Percentiles rank a stretch among this genome's conserved stretches.
phyloP scores from a whole-genome alignment of 148 eudicot species.

The Cornus controversa region DNA sequence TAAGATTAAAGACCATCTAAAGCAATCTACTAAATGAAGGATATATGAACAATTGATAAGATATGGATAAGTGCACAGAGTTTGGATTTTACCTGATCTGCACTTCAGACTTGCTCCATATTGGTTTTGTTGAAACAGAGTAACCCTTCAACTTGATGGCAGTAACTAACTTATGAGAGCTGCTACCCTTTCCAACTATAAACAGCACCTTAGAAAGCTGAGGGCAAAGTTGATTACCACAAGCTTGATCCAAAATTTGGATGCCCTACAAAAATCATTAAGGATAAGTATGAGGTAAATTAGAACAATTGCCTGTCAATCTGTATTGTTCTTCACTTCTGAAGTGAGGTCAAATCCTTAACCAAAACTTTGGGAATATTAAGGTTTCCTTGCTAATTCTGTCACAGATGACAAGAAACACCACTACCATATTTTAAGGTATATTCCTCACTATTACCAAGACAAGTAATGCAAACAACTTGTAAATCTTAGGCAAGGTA shows the following conservation, averaged over 20 bases:
- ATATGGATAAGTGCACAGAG: too few species aligned
- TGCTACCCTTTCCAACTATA: slow-evolving; percentile 1
- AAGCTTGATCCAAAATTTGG: slow-evolving; percentile 13
- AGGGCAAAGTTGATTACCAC: slow-evolving; percentile 2
- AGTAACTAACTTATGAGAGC: background rate
- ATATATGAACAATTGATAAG: too few species aligned
- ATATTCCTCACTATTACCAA: too few species aligned
- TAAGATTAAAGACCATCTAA: too few species aligned
- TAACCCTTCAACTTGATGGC: slow-evolving; percentile 17
- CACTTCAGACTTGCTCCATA: background rate
- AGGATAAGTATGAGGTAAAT: too few species aligned
- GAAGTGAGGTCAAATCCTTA: too few species aligned
- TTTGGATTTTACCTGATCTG: slow-evolving; percentile 5
- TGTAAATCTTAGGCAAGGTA: too few species aligned
- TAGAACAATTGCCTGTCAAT: too few species aligned
- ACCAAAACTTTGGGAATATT: background rate
- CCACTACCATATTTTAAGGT: too few species aligned
- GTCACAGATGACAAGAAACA: background rate
- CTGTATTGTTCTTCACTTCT: too few species aligned
- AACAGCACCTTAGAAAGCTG: slow-evolving; percentile 13
- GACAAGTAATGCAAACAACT: too few species aligned
- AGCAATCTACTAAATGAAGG: too few species aligned
- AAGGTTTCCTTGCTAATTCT: background rate
- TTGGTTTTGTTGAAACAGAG: background rate
- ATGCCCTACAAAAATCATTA: slow-evolving; percentile 7